Base-by-base conservation (phyloP, 768 basidiomycete species). In the Pleurotus tuber-regium region DNA sequence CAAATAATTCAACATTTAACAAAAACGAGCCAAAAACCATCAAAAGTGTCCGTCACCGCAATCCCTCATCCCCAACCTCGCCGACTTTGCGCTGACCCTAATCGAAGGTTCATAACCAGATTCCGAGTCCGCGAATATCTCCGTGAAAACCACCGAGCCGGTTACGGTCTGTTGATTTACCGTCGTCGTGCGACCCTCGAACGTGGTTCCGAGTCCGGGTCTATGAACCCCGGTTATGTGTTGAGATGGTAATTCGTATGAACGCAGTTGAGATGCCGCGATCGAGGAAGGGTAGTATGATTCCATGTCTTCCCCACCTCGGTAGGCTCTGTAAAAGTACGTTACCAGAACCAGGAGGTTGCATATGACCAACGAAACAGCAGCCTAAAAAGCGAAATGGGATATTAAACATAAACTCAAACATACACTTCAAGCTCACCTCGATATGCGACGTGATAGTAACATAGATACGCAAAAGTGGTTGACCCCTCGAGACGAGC, bases 291-390 rank as follows among this genome's bases (percentile, higher is more conserved):
- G 41, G 7, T 52, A 52, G 19, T 29, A 16, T 8, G 50, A 52
- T 29, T 52, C 50, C 1, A 52, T 30, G 28, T 52, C 50, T 43
- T 52, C 35, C 1, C 40, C 50, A 19, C 16, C 23, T 2, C 40
- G 39, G 31, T 42, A 42, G 12, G 28, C n/a, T 12, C 40, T 21
- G 24, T 52, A 52, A 41, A 52, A 26, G 26, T 29, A 42, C 4
- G 39, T 52, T 6, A 52, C 50, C 14, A 52, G 39, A 18, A 52
- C 42, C 11, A 52, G 29, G 38, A 52, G 21, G 40, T 52, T 52
- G 50, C 50, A 52, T 25, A 52, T 30, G 19, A 42, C 33, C 25
- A 52, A 31, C n/a, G 50, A 41, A 6, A 42, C 18, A 10, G 50
- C 38, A 10, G 40, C 23, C 50, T 52, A 42, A 46, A 12, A 28